These are phyloP conservation scores for Aspergillus hancockii DNA, from an alignment of 495 filamentous ascomycete species.

Conservation along the genomic window DNA sequence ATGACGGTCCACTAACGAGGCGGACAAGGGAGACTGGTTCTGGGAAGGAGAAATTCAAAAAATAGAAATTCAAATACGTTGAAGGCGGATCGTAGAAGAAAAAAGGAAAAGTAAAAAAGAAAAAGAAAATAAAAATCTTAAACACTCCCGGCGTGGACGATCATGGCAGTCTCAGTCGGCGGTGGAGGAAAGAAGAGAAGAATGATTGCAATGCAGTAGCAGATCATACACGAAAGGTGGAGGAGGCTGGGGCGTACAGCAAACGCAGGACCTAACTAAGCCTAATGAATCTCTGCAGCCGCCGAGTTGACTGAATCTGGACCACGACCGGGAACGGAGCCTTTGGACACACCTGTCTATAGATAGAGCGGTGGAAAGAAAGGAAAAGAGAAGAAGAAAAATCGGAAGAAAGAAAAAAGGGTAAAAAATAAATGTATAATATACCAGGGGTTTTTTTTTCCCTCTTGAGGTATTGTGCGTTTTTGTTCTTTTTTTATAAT, in stretches of 20 bases:
- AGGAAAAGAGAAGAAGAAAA: conserved; percentile 5
- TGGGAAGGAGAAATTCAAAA: conserved; percentile 33
- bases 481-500: conserved; percentile 13
- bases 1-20: conserved; percentile 22
- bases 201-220: conserved; percentile 29
- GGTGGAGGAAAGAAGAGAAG: conserved; percentile 21
- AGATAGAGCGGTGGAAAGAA: conserved; percentile 10
- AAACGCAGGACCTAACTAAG: conserved; percentile 31
- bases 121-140: conserved; percentile 7
- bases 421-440: conserved; percentile 14
- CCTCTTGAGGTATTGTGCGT: not conserved
- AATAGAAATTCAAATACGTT: conserved; percentile 31
- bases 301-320: conserved; percentile 19
- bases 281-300: conserved; percentile 23
- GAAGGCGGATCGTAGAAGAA: conserved; percentile 4
- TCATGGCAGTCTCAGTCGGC: conserved; percentile 19
- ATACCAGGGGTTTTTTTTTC: conserved; percentile 7
- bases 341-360: not conserved
- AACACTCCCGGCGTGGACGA: conserved; percentile 8
- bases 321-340: conserved; percentile 6
- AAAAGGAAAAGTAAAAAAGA: conserved; percentile 25
- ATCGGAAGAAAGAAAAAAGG: conserved; percentile 13
- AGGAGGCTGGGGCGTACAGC: conserved; percentile 27
- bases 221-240: conserved; percentile 30
- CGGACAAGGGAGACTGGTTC: conserved; percentile 29